Evolutionary conservation across 805 yeast species (phyloP), one percentile per base, ranked within the genome.

Genomic region (Saturnispora serradocipensis): DNA sequence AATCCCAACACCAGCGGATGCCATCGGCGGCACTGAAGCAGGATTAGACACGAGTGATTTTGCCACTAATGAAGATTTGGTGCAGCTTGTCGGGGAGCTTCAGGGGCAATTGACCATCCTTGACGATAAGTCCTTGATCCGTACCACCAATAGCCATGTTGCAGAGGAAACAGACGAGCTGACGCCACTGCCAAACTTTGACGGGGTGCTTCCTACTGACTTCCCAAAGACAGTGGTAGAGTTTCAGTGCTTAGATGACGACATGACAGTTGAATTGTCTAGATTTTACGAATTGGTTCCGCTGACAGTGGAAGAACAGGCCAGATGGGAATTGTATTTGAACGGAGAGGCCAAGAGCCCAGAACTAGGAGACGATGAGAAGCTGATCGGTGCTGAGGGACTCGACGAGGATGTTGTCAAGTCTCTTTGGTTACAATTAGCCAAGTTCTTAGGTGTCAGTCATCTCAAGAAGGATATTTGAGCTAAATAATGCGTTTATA

Each of bases 31-130:
- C 2, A 22, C 50, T 16, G 44, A 27, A 27, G 36, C 32, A 47
- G 20, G 30, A 18, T 27, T 60, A 48, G 84, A 79, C 53, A 63
- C 79, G 1, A 64, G 75, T 3, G 88, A 84, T 56, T 82, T 75
- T 56, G 87, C 82, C 36, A 81, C 91, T 3, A 84, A 87, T 58
- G 95, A 86, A 53, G 98, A 91, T 62, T 69, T 90, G 11, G 86
- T 86, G 3, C 91, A 88, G 62, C 72, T 90, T 45, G 97, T 89
- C 13, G 88, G 87, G 10, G 98, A 90, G 66, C 70, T 90, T 51
- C 97, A 90, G 67, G 86, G 87, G 8, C 97, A 90, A 67, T 73
- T 90, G 61, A 90, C 86, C 49, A 71, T 76, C 24, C 64, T 86
- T 34, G 98, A 90, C 62, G 87, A 86, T 58, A 76, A 95, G 58